Evolutionary conservation across 2,329 filamentous ascomycete species (phyloP), one percentile per base, ranked within the genome.

Genomic region (Aspergillus glaucus): DNA sequence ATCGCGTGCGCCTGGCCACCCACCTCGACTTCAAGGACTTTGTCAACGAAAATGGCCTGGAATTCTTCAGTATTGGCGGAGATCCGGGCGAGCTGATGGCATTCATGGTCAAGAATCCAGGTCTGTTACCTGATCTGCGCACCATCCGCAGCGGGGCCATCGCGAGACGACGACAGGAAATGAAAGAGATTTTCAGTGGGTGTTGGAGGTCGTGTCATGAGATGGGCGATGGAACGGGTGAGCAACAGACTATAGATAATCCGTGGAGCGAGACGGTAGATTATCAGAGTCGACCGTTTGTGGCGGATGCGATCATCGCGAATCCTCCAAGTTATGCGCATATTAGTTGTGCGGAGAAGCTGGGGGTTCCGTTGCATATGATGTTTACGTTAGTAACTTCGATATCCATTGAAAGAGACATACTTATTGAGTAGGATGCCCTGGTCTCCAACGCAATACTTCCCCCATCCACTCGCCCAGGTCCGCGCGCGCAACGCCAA

Each of bases 91-190:
- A 87, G 59, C 73, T 89, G 40, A 90, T 89, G 86, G 87, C 88
- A 3, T 94, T 92, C 60, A 94, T 94, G 88, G 88, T 93, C 42
- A 91, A 91, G 67, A 87, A 93, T 57, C 88, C 89, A 0, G 87
- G 88, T 0, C 73, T 95, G 28, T 88, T 94, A 84, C 89, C 89
- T 1, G 86, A 86, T 0, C 81, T 92, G 50, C 85, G 91, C 44
- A 84, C 86, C 1, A 69, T 94, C 44, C 84, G 82, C 51, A 86
- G 79, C 54, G 88, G 88, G 6, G 88, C 93, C 62, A 81, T 95
- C 44, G 84, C 80, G 39, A 86, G 84, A 66, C 77, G 88, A 26
- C 79, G 88, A 26, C 82, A 79, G 53, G 87, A 86, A 14, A 89
- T 94, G 53, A 81, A 84, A 50, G 79, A 88, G 51, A 91, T 93